Percentiles rank a stretch among this genome's conserved stretches.
phyloP scores from a whole-genome alignment of 495 filamentous ascomycete species.

The Daldinia childiae region DNA sequence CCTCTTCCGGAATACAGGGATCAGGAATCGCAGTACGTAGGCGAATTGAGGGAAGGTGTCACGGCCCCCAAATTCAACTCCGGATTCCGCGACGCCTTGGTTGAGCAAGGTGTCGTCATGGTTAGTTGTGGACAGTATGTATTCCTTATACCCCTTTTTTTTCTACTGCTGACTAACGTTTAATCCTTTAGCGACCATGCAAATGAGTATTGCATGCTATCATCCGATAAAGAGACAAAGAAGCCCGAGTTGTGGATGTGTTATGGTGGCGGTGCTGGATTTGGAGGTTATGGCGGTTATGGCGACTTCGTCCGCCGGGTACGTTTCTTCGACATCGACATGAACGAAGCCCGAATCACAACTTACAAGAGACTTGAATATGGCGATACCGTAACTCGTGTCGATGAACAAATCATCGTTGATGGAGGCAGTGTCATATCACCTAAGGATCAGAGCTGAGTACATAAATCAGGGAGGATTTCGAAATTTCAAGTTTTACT shows the following conservation, averaged over 20 bases:
- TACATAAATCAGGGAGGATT: background rate
- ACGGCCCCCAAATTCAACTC: constrained; percentile 91
- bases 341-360: constrained; percentile 81
- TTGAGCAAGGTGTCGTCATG: constrained; percentile 82
- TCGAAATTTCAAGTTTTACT: background rate
- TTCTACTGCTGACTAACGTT: constrained; percentile 16
- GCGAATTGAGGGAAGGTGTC: constrained; percentile 74
- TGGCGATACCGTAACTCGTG: constrained; percentile 71
- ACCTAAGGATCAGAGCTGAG: constrained; percentile 25
- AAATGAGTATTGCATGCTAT: constrained; percentile 92
- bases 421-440: constrained; percentile 74
- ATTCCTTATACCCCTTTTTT: background rate
- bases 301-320: constrained; percentile 83
- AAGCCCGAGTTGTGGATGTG: constrained; percentile 96
- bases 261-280: constrained; percentile 87
- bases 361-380: constrained; percentile 94
- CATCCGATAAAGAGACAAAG: constrained; percentile 56
- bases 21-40: constrained; percentile 62
- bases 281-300: constrained; percentile 95
- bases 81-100: constrained; percentile 84
- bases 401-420: constrained; percentile 90
- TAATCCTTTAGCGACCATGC: constrained; percentile 76
- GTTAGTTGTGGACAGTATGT: constrained; percentile 92
- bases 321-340: constrained; percentile 91
- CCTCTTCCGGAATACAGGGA: constrained; percentile 86